Evolutionary conservation across 2,329 filamentous ascomycete genomes (phyloP), one percentile per base, ranked within the genome.

Genomic region (Phaeosphaeria sp.): DNA sequence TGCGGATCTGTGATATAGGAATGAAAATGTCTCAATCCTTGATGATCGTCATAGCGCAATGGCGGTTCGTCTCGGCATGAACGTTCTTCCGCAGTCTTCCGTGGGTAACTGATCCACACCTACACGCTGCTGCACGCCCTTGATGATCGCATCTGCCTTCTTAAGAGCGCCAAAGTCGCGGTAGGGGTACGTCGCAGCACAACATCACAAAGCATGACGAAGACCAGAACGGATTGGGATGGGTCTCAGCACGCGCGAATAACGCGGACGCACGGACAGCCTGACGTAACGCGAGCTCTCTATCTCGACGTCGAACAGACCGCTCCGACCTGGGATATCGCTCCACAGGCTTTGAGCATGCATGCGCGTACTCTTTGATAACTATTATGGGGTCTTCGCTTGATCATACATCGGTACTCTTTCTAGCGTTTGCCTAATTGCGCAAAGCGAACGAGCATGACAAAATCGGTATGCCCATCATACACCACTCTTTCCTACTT

Each of bases 21-120:
- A 23, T 27, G 15, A 33, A 44, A 52, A 44, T 44, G 36, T 7
- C 39, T 52, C 39, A 43, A 44, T 7, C 13, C 39, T 44, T 30
- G n/a, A 33, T 23, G 50, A 22, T 52, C n/a, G 42, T 21, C 41
- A 52, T 52, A 52, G 50, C 50, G 50, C 41, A 30, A 52, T 51
- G 21, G n/a, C n/a, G 49, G 50, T 20, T 42, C 48, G 48, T 36
- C 41, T 52, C 27, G 50, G 50, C 50, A 46, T 36, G 33, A 52
- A 46, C 22, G 21, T 44, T 22, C 18, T 30, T 52, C 50, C 50
- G 50, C 50, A 42, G 23, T 46, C 23, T 44, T 46, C 50, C 50
- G 50, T 36, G 6, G 25, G 30, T 36, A 15, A 10, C 15, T 43
- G 42, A 41, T 11, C 18, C 20, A 20, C 18, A 36, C 13, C 30